Base-by-base conservation (phyloP, 2,329 filamentous ascomycete genomes). In the Penicillium expansum region DNA sequence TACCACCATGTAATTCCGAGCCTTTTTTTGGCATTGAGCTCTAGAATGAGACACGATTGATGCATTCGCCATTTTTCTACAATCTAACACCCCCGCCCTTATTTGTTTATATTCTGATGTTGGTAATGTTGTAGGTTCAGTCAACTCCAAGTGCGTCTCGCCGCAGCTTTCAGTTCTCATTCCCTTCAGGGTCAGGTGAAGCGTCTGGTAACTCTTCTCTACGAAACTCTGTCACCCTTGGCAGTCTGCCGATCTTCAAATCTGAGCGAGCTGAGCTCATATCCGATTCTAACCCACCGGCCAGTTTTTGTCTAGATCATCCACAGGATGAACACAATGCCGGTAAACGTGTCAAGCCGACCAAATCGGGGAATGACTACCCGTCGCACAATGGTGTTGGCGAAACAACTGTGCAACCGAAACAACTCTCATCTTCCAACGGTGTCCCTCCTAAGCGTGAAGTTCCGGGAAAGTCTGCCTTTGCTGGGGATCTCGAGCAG, bases 121-220 rank as follows among this genome's bases (percentile, higher is more conserved):
- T 66, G 62, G 63, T 67, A 66, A 67, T 68, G 53, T 54, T 70
- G 68, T 73, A 73, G 71, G 71, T 58, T 60, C 64, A 70, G 61
- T 65, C 69, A 42, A 56, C 58, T 45, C 57, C 56, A 50, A 65
- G 59, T 60, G 64, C 64, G 51, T 61, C 64, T 56, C 68, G 69
- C 57, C 65, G 60, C 52, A 67, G 65, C 49, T 66, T 60, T 48
- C 66, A 56, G 30, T 58, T 65, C 56, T 53, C 57, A 47, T 60
- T 64, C 37, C 57, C 55, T 39, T 55, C 60, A 4, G 64, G 63
- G 29, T 43, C 59, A 4, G 55, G 33, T n/a, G 55, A 45, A 18
- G 27, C 13, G 22, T 35, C 52, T 52, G 60, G 58, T 61, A 63
- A 55, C 20, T 57, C 48, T 52, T 55, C 59, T 58, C 35, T 56